Base-by-base conservation (phyloP, 768 basidiomycete species). In the Termitomyces sp. region DNA sequence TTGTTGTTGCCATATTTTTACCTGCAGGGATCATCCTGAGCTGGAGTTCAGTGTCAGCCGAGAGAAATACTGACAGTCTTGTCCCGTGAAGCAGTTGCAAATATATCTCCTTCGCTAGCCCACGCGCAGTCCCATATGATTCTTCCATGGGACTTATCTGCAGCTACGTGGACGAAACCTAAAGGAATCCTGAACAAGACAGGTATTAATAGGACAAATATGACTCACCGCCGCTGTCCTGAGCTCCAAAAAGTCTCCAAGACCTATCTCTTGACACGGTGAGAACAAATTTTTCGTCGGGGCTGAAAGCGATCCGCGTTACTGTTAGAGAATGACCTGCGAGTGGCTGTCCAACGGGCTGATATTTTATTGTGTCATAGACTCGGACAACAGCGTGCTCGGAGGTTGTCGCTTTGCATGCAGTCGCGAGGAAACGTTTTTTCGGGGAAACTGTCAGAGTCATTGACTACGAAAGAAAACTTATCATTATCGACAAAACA, bases 121-220 rank as follows among this genome's bases (percentile, higher is more conserved):
- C 95, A 99, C 14, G 86, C 84, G 67, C 91, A 92, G 70, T 98
- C 97, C 94, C 97, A 95, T 38, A 99, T 89, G 67, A 99, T 97
- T 41, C 97, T 83, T 1, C 83, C 82, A 71, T 98, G 97, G 0
- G 92, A 86, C 73, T 92, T 96, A 58, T 94, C 85, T 16, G 83
- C 80, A 5, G 84, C 83, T 23, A 87, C 66, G 2, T 87, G 84
- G 8, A 76, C 62, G 69, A 85, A 95, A 1, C 82, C 92, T 83
- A 32, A n/a, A 55, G n/a, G 33, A 49, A 26, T 40, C 36, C 43
- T 57, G 20, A 52, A 53, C 40, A 58, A 58, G 16, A 41, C 18
- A n/a, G 33, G 16, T 2, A 49, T 32, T 18, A 6, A 47, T 33
- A 49, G 43, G 38, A 38, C 50, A 50, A 58, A 30, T 12, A 32